These are phyloP conservation scores for Kregervanrija fluxuum DNA, from an alignment of 805 yeast genomes.

Conservation along the genomic window DNA sequence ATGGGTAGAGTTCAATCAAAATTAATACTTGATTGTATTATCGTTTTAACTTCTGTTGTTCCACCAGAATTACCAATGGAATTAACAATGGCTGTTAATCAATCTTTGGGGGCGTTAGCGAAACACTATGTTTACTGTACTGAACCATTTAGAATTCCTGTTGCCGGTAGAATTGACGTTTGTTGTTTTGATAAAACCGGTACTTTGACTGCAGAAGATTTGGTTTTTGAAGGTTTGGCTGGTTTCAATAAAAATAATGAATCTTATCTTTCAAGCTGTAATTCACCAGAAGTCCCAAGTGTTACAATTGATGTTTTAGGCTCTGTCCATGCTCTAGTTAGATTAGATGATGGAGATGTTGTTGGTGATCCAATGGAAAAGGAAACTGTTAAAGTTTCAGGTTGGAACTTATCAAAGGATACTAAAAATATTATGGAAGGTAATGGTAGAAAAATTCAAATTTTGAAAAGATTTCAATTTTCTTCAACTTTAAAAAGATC, in stretches of 20 bases:
- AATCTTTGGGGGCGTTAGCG: slow-evolving; percentile 79
- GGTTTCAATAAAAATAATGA: slow-evolving; percentile 55
- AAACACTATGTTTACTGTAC: slow-evolving; percentile 92
- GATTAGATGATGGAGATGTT: slow-evolving; percentile 90
- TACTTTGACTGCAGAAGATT: slow-evolving; percentile 93
- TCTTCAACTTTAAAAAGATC: slow-evolving; percentile 95
- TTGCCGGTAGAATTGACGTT: slow-evolving; percentile 96
- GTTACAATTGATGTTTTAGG: slow-evolving; percentile 72
- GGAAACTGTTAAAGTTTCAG: slow-evolving; percentile 82
- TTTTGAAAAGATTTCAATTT: slow-evolving; percentile 92
- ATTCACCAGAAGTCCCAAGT: slow-evolving; percentile 53
- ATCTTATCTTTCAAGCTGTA: slow-evolving; percentile 44
- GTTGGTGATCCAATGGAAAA: slow-evolving; percentile 99
- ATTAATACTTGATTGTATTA: slow-evolving; percentile 88
- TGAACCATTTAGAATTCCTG: slow-evolving; percentile 96
- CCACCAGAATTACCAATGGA: slow-evolving; percentile 99
- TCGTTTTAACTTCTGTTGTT: slow-evolving; percentile 94
- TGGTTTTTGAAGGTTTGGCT: slow-evolving; percentile 93
- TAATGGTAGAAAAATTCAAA: slow-evolving; percentile 42
- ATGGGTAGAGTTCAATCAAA: slow-evolving; percentile 95
- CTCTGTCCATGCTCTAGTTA: slow-evolving; percentile 93
- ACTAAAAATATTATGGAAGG: slow-evolving; percentile 56
- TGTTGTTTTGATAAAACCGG: slow-evolving; percentile 99
- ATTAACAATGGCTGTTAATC: slow-evolving; percentile 94
- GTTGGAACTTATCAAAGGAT: slow-evolving; percentile 70